Evolutionary conservation across 495 filamentous ascomycete genomes (phyloP).

Genomic region (Penicillium flavigenum): DNA sequence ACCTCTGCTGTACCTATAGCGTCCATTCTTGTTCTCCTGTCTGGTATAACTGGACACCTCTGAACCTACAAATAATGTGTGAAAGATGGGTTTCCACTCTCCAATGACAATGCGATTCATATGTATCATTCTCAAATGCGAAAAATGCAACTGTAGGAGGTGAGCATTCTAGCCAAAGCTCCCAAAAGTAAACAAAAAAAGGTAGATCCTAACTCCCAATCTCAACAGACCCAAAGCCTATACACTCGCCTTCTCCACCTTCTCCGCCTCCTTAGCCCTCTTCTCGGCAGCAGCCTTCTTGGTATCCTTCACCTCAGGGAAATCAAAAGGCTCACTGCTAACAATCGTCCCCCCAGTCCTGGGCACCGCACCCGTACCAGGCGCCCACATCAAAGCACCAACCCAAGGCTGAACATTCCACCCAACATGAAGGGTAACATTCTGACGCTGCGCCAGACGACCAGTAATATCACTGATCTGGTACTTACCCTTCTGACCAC

Average conservation of each 20-base stretch:
- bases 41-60: background rate
- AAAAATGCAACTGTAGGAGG: slow-evolving; percentile 2
- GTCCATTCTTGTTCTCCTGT: background rate
- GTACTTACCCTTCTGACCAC: slow-evolving; percentile 86
- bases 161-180: background rate
- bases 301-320: slow-evolving; percentile 67
- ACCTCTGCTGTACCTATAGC: slow-evolving; percentile 2
- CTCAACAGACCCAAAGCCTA: background rate
- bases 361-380: slow-evolving; percentile 49
- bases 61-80: background rate
- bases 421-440: slow-evolving; percentile 75
- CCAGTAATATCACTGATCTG: slow-evolving; percentile 85
- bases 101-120: background rate
- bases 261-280: slow-evolving; percentile 13
- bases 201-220: background rate
- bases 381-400: slow-evolving; percentile 77
- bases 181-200: background rate
- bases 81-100: background rate
- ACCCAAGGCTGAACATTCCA: slow-evolving; percentile 99
- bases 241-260: slow-evolving; percentile 5
- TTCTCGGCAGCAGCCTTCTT: slow-evolving; percentile 26
- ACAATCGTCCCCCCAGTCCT: slow-evolving; percentile 65
- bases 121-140: slow-evolving; percentile 2
- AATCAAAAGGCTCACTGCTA: slow-evolving; percentile 63
- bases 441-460: slow-evolving; percentile 62